These are phyloP conservation scores for Trifolium subterraneum DNA, from an alignment of 306 rosid species.

Conservation along the genomic window DNA sequence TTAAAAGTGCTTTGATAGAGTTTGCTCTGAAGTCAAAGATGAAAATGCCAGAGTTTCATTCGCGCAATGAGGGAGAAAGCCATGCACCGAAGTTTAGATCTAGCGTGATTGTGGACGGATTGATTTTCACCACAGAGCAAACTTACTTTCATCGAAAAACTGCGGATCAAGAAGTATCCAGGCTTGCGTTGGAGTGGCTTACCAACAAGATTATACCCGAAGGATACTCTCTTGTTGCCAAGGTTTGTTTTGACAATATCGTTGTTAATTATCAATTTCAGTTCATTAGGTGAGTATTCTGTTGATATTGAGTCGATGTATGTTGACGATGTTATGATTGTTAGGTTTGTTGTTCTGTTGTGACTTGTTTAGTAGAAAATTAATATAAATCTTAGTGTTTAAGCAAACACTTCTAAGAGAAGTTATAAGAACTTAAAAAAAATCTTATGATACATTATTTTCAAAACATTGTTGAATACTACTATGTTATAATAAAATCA, in stretches of 20 bases:
- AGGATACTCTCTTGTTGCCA: conserved; percentile 35
- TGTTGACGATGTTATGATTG: no score
- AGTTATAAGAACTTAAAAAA: no score
- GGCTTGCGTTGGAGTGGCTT: conserved; percentile 46
- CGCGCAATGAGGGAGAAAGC: conserved; percentile 42
- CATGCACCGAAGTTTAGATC: conserved; percentile 49
- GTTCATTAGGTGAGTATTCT: neutral
- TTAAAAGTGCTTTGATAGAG: neutral
- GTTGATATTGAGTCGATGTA: neutral
- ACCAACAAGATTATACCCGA: conserved; percentile 40
- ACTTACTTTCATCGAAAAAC: conserved; percentile 44
- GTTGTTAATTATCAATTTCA: conserved; percentile 1
- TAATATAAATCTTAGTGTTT: no score
- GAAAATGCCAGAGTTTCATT: neutral
- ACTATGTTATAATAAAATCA: no score
- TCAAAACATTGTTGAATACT: no score
- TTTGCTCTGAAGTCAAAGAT: neutral
- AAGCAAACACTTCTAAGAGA: no score
- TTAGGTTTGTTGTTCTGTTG: no score
- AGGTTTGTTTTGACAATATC: conserved; percentile 46
- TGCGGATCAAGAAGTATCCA: conserved; percentile 66
- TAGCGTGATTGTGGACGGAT: conserved; percentile 51
- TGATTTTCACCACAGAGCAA: conserved; percentile 35
- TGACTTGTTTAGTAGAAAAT: no score
- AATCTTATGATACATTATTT: no score